Evolutionary conservation across 2,329 filamentous ascomycete genomes (phyloP).

Genomic region (Fusarium sp.): DNA sequence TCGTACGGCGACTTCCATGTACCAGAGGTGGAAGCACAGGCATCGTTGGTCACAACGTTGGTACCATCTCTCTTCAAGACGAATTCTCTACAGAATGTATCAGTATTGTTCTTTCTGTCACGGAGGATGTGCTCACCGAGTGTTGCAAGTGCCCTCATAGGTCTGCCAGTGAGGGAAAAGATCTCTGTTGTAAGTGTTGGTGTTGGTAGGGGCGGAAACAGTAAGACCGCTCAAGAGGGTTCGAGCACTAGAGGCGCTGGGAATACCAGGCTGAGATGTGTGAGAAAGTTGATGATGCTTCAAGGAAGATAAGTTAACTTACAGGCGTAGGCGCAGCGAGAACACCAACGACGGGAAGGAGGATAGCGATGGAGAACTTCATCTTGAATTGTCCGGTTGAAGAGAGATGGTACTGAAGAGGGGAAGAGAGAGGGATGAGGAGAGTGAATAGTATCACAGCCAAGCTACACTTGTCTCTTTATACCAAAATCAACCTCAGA

Average conservation of each 20-base stretch:
- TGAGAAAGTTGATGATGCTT: neutral
- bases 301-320: constrained; percentile 34
- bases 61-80: constrained; percentile 70
- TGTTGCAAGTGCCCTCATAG: constrained; percentile 75
- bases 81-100: constrained; percentile 14
- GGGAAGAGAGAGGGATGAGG: neutral
- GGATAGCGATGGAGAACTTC: constrained; percentile 48
- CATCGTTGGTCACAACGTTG: constrained; percentile 66
- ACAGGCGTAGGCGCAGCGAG: constrained; percentile 50
- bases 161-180: constrained; percentile 80
- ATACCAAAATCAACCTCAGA: constrained; percentile 18
- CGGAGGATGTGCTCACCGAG: constrained; percentile 56
- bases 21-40: constrained; percentile 74
- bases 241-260: constrained; percentile 66
- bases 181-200: constrained; percentile 70
- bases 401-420: neutral
- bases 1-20: constrained; percentile 80
- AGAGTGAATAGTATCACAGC: neutral
- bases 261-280: constrained; percentile 66
- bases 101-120: neutral
- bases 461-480: constrained; percentile 18
- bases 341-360: constrained; percentile 45
- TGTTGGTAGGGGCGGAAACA: constrained; percentile 65
- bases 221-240: constrained; percentile 68
- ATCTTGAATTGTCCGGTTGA: constrained; percentile 38